Evolutionary conservation across 176 grass and related monocot species (phyloP).

Genomic region (Poa annua): DNA sequence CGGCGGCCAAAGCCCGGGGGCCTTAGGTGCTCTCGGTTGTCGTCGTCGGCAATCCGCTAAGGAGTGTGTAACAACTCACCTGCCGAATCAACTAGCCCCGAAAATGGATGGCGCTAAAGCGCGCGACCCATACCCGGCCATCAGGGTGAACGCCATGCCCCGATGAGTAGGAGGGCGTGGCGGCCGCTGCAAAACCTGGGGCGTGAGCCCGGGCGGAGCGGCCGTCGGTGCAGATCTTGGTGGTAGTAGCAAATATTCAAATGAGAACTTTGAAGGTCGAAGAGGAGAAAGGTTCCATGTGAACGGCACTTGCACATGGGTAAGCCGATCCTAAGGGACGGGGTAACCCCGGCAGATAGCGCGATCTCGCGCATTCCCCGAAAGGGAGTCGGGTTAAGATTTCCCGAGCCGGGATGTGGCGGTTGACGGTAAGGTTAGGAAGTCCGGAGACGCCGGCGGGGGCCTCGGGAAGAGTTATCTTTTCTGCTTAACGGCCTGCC

Average conservation of each 20-base stretch:
- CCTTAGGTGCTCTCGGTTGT: no score
- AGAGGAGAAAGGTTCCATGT: slow-evolving; percentile 76
- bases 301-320: slow-evolving; percentile 70
- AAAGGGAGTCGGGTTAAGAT: no score
- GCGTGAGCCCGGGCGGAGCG: slow-evolving; percentile 59
- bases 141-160: no score
- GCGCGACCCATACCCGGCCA: no score
- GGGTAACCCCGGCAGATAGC: slow-evolving; percentile 66
- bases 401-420: slow-evolving; percentile 58
- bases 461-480: slow-evolving; percentile 68
- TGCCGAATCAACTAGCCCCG: slow-evolving; percentile 77
- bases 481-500: slow-evolving; percentile 73
- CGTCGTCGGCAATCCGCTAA: no score
- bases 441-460: slow-evolving; percentile 62
- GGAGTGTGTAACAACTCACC: slow-evolving; percentile 85
- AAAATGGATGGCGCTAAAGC: slow-evolving; percentile 71
- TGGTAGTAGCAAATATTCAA: slow-evolving; percentile 80
- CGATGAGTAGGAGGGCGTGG: no score
- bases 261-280: slow-evolving; percentile 78
- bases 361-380: slow-evolving; percentile 31
- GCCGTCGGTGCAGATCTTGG: slow-evolving; percentile 63
- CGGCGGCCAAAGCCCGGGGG: no score
- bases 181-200: slow-evolving; percentile 57
- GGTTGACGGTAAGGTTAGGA: slow-evolving; percentile 60
- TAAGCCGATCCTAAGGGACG: slow-evolving; percentile 67